Evolutionary conservation across 208 protist species (phyloP), one percentile per base, ranked within the genome.

Genomic region (Blechomonas ayalai): DNA sequence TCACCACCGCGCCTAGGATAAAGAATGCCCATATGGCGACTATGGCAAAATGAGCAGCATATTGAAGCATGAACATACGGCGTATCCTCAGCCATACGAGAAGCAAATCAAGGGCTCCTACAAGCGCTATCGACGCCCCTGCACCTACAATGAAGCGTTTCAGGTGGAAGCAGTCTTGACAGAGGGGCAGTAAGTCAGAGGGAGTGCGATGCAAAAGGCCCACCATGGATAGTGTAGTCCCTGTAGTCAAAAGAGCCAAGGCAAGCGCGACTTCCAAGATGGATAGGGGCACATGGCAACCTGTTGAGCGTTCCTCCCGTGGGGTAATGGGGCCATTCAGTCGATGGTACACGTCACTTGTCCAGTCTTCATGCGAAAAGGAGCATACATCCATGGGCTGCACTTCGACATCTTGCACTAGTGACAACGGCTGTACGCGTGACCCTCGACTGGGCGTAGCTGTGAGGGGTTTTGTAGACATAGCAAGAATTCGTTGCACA

Each of bases 311-410:
- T n/a, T n/a, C n/a, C n/a, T n/a, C 29, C 2, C 24, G 44, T 3
- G 12, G 27, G 34, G 33, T 29, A 31, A 6, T 31, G 12, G 13
- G 18, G 25, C 34, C 26, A n/a, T 44, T 39, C 13, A 40, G 50
- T 13, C 60, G 57, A 15, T 52, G 51, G 49, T 73, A 73, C 25
- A 60, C 56, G 4, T 67, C 56, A 23, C 32, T 73, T 19, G 69
- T 69, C 70, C 70, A 79, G 44, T 73, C 56, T 22, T 54, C 52
- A 26, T 69, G 31, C 8, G 52, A 12, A 6, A 36, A 43, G 5
- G 43, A 22, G 20, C 50, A 49, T 18, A 31, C 19, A 3, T 48
- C 40, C 18, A 49, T 40, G 26, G 1, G 28, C 41, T 49, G 38
- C 27, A 20, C 2, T 12, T n/a, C n/a, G n/a, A n/a, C n/a, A n/a